A percentile compares a stretch with the other conserved stretches of the same genome.
These are phyloP conservation scores for Capsicum chinense DNA, from an alignment of 257 asterid species.

Conservation along the genomic window DNA sequence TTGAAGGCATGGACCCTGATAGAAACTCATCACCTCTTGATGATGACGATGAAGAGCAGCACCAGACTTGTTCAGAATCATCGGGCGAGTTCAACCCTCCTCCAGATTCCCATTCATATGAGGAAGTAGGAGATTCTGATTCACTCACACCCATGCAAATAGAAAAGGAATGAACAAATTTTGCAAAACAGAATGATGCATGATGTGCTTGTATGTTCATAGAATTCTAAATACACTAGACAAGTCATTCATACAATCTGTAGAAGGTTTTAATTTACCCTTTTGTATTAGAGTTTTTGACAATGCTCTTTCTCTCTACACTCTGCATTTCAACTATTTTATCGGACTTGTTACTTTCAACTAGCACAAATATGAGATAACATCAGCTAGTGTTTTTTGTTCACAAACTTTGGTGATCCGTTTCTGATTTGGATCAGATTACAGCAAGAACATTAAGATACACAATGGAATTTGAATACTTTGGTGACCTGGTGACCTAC, in stretches of 20 bases:
- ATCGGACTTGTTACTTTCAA: background rate
- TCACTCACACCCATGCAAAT: background rate
- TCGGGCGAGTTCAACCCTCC: background rate
- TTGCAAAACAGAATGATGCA: background rate
- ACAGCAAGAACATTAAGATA: background rate
- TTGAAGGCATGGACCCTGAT: conserved; percentile 24
- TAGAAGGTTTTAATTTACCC: background rate
- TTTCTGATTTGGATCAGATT: background rate
- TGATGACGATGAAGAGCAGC: background rate
- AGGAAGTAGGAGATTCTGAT: conserved; percentile 3
- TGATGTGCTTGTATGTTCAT: background rate
- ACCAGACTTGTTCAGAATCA: background rate
- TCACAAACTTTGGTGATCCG: background rate
- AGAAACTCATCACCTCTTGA: conserved; percentile 5
- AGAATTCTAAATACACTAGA: background rate
- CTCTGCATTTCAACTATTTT: background rate
- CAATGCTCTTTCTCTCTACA: background rate
- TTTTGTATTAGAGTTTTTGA: background rate
- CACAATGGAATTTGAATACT: background rate
- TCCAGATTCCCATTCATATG: background rate
- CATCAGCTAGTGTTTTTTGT: background rate
- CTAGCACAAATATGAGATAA: background rate
- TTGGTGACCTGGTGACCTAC: conserved; percentile 36
- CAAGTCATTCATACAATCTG: background rate
- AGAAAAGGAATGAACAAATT: background rate